phyloP scores from a whole-genome alignment of 169 alveolate species.

The Plasmodium blacklocki region DNA sequence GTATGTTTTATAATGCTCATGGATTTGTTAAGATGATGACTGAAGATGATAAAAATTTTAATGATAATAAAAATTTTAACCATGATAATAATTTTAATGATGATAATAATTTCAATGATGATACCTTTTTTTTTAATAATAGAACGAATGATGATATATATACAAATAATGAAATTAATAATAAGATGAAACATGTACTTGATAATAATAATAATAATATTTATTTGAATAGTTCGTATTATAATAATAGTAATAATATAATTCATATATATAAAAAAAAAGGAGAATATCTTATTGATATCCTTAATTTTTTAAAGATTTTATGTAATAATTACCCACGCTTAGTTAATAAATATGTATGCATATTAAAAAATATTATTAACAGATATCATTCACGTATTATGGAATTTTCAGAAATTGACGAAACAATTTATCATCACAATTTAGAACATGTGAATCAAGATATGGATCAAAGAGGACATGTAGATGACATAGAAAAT shows the following conservation, averaged over 20 bases:
- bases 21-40: not conserved
- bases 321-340: conserved; percentile 53
- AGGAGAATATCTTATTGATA: conserved; percentile 62
- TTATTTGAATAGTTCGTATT: not conserved
- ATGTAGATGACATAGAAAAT: not conserved
- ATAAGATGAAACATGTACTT: too few relatives aligned
- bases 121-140: too few relatives aligned
- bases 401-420: conserved; percentile 74
- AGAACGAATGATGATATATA: not conserved
- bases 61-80: too few relatives aligned
- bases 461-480: not conserved
- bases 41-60: too few relatives aligned
- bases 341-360: conserved; percentile 46
- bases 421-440: conserved; percentile 63
- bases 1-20: not conserved
- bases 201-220: too few relatives aligned
- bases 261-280: conserved; percentile 54
- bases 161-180: not conserved
- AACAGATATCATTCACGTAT: conserved; percentile 71
- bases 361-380: conserved; percentile 56
- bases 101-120: too few relatives aligned
- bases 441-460: conserved; percentile 37
- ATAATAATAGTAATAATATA: conserved; percentile 9
- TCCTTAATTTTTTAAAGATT: conserved; percentile 23
- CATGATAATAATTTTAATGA: not conserved